phyloP scores from a whole-genome alignment of 345 rosid genomes.

The Linum usitatissimum region DNA sequence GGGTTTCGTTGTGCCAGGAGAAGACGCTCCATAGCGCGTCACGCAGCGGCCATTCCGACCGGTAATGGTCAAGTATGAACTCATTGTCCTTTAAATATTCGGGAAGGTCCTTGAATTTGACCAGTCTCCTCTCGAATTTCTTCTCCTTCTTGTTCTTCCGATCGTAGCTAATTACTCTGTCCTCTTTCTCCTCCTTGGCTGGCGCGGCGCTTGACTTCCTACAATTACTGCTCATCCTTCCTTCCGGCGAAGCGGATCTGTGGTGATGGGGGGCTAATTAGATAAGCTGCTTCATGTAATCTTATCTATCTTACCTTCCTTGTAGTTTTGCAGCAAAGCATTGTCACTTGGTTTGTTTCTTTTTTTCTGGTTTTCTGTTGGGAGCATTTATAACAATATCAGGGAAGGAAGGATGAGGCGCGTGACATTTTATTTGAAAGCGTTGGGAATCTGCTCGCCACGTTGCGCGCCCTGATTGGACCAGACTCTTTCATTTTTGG shows the following conservation, averaged over 20 bases:
- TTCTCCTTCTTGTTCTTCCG: slow-evolving; percentile 9
- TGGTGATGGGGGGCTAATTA: neutral
- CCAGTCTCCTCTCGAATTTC: slow-evolving; percentile 39
- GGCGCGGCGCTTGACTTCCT: neutral
- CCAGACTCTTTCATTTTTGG: too few species aligned
- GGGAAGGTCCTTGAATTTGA: slow-evolving; percentile 73
- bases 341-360: neutral
- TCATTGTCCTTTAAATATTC: slow-evolving; percentile 77
- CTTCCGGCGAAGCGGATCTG: neutral
- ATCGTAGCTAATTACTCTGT: neutral
- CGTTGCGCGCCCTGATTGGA: neutral
- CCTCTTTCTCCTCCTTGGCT: neutral
- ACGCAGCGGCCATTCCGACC: slow-evolving; percentile 86
- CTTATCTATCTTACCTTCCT: neutral
- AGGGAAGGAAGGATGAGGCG: neutral
- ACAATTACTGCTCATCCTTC: neutral
- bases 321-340: neutral
- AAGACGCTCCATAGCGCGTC: slow-evolving; percentile 67
- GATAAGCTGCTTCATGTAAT: neutral
- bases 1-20: slow-evolving; percentile 89
- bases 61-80: slow-evolving; percentile 74
- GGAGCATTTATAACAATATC: neutral
- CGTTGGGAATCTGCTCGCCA: neutral
- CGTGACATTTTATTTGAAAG: neutral
- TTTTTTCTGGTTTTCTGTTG: neutral